Conservation (phyloP, 2,329 filamentous ascomycete genomes). For the Pseudogymnoascus sp. region DNA sequence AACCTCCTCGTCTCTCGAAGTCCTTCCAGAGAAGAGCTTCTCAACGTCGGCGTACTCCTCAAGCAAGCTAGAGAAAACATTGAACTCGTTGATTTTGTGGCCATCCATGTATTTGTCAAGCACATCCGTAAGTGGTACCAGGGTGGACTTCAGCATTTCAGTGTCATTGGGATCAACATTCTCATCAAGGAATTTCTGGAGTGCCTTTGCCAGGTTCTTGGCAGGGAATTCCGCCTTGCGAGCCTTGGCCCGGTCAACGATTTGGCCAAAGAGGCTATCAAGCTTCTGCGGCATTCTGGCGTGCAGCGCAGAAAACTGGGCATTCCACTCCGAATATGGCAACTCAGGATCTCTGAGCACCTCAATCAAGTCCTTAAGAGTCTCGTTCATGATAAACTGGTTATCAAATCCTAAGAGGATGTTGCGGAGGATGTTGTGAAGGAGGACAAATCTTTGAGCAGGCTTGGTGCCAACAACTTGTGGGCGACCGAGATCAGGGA, state of each 20-base stretch:
- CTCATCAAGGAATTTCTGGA: slow-evolving; percentile 84
- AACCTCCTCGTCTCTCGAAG: slow-evolving; percentile 84
- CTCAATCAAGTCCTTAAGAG: slow-evolving; percentile 80
- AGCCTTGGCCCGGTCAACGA: slow-evolving; percentile 74
- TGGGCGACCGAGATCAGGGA: slow-evolving; percentile 78
- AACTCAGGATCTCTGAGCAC: slow-evolving; percentile 85
- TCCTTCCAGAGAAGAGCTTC: slow-evolving; percentile 76
- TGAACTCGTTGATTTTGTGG: slow-evolving; percentile 82
- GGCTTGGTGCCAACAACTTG: slow-evolving; percentile 87
- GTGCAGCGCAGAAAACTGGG: slow-evolving; percentile 93
- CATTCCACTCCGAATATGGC: slow-evolving; percentile 93
- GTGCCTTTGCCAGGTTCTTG: slow-evolving; percentile 74
- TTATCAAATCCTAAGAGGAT: slow-evolving; percentile 95
- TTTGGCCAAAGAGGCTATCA: slow-evolving; percentile 70
- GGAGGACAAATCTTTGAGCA: slow-evolving; percentile 73
- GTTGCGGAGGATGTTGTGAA: slow-evolving; percentile 72
- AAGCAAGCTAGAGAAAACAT: slow-evolving; percentile 70
- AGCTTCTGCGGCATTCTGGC: slow-evolving; percentile 95
- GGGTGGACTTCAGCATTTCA: slow-evolving; percentile 61
- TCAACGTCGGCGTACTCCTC: slow-evolving; percentile 78
- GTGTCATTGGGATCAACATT: slow-evolving; percentile 67
- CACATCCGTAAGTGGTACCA: slow-evolving; percentile 70
- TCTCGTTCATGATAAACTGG: slow-evolving; percentile 86
- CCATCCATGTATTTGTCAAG: slow-evolving; percentile 78
- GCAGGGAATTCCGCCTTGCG: slow-evolving; percentile 85